These are phyloP conservation scores for Candida bentonensis DNA, from an alignment of 805 yeast species.

Conservation along the genomic window DNA sequence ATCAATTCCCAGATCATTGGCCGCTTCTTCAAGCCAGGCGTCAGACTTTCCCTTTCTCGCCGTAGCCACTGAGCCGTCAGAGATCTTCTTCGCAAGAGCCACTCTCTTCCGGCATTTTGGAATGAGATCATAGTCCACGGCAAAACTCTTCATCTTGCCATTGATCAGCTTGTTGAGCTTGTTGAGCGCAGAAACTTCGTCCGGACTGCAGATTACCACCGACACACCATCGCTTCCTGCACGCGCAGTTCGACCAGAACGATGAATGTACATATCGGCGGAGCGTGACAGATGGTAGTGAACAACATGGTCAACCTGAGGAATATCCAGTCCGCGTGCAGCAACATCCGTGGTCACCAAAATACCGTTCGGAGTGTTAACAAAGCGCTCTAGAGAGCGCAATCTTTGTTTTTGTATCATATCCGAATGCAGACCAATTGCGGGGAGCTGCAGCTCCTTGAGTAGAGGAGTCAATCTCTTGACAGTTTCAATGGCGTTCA, in stretches of 20 bases:
- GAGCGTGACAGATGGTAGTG: conserved; percentile 92
- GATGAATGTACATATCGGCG: conserved; percentile 87
- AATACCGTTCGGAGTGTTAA: conserved; percentile 31
- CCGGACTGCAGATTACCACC: conserved; percentile 82
- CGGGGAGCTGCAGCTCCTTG: conserved; percentile 47
- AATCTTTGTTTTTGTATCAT: conserved; percentile 93
- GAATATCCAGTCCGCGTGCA: conserved; percentile 92
- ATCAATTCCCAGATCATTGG: conserved; percentile 83
- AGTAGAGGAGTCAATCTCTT: conserved; percentile 70
- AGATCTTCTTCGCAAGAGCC: conserved; percentile 53
- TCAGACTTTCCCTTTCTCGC: conserved; percentile 38
- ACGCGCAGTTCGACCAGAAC: conserved; percentile 98
- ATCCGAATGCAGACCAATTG: conserved; percentile 75
- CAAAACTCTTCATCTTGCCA: conserved; percentile 47
- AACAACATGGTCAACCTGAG: conserved; percentile 81
- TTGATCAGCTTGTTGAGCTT: conserved; percentile 47
- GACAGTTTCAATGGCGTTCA: conserved; percentile 91
- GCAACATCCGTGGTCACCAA: conserved; percentile 95
- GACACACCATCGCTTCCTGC: conserved; percentile 92
- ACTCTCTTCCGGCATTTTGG: conserved; percentile 59
- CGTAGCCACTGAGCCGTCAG: conserved; percentile 52
- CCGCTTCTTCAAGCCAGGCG: conserved; percentile 78
- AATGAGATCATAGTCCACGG: conserved; percentile 63
- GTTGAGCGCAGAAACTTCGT: conserved; percentile 60
- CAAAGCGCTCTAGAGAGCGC: conserved; percentile 71